Base-by-base conservation (phyloP, 176 grass and related monocot genomes). In the Musa itinerans region DNA sequence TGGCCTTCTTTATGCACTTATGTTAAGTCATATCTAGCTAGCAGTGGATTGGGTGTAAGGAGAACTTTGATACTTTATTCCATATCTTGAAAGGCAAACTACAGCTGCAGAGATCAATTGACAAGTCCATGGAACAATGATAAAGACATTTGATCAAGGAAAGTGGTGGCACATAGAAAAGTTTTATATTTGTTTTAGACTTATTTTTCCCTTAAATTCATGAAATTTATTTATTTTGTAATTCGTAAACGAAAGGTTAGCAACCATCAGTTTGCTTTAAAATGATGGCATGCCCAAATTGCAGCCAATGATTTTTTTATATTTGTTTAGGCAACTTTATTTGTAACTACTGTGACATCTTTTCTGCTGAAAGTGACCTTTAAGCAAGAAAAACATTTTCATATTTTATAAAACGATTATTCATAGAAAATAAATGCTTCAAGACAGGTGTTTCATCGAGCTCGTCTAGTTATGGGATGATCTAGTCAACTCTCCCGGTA, bases 51-150 rank as follows among this genome's bases (percentile, higher is more conserved):
- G 57, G 57, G n/a, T 9, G 14, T 61, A 17, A 58, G 57, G 57
- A 17, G 57, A 61, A 7, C 57, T 61, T 61, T 61, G 9, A 17
- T 61, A 17, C 57, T 61, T 61, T 61, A 61, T 61, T 61, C 57
- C 57, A 61, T 21, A 61, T 61, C 57, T n/a, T 61, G 57, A 61
- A 61, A 61, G 57, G 57, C 57, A 61, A 61, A n/a, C 19, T 61
- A 61, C 16, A 61, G 15, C 57, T 61, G 16, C 14, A 21, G 57
- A 61, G 17, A 61, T 61, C 57, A 21, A n/a, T 17, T 17, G 57
- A 61, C 57, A 61, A 20, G 57, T 20, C 57, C 7, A 20, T 20
- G 15, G 57, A 61, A n/a, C 6, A n/a, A 20, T 61, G 57, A n/a
- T n/a, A n/a, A 61, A 61, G 57, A 61, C 34, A 43, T 61, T n/a